A percentile compares a stretch with the other conserved stretches of the same genome.
Evolutionary conservation across 2,329 filamentous ascomycete genomes (phyloP).

Genomic region (Penicillium sp.): DNA sequence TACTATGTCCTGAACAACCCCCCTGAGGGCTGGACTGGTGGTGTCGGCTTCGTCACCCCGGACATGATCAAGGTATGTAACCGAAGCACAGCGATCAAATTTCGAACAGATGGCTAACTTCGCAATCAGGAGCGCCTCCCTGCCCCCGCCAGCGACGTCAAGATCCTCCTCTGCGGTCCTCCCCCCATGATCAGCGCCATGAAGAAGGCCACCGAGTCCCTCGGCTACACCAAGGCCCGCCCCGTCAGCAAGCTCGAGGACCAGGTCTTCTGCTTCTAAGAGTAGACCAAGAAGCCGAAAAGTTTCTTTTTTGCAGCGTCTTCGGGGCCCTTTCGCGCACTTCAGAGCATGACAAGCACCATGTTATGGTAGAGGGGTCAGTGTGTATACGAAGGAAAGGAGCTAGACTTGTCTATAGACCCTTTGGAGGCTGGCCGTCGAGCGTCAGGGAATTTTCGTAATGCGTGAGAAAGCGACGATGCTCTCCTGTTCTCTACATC

Average conservation of each 20-base stretch:
- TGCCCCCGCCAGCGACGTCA: constrained; percentile 80
- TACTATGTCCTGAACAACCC: constrained; percentile 98
- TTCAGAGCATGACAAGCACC: not conserved
- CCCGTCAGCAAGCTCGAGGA: constrained; percentile 98
- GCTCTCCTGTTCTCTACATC: not conserved
- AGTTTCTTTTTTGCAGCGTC: not conserved
- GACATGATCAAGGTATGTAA: constrained; percentile 85
- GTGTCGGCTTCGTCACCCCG: constrained; percentile 89
- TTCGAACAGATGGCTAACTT: constrained; percentile 26
- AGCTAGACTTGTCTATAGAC: constrained; percentile 6
- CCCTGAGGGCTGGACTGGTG: constrained; percentile 86
- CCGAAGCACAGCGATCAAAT: not conserved
- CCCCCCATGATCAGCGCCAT: constrained; percentile 95
- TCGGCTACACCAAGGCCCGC: constrained; percentile 89
- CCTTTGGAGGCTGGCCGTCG: not conserved
- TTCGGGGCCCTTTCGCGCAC: not conserved
- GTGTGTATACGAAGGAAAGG: not conserved
- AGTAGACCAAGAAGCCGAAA: not conserved
- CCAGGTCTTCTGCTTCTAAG: constrained; percentile 94
- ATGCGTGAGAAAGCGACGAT: not conserved
- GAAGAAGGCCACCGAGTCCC: constrained; percentile 89
- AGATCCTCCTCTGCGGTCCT: constrained; percentile 91
- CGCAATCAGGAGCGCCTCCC: constrained; percentile 61
- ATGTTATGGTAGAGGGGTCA: not conserved
- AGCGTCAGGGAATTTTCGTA: not conserved